Evolutionary conservation across 768 basidiomycete genomes (phyloP).

Genomic region (Amanita muscaria): DNA sequence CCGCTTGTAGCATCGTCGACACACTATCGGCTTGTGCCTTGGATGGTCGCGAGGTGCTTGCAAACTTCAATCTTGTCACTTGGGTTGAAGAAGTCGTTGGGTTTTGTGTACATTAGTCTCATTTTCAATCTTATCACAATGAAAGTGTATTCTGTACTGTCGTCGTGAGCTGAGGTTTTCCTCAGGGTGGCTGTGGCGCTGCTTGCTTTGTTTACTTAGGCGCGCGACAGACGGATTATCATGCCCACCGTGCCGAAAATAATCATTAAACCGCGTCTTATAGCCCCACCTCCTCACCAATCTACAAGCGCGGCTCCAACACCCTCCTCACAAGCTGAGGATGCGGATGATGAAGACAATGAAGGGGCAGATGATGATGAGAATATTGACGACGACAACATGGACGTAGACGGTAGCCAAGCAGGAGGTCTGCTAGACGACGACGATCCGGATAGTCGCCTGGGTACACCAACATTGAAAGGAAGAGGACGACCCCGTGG

Average conservation of each 20-base stretch:
- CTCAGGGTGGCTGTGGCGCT: no score
- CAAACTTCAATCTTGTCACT: not conserved
- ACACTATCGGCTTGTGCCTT: not conserved
- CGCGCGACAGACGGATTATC: conserved; percentile 3
- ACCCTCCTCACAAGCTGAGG: conserved; percentile 23
- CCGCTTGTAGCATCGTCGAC: not conserved
- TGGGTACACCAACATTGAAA: conserved; percentile 25
- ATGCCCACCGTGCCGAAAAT: conserved; percentile 33
- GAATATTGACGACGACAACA: conserved; percentile 22
- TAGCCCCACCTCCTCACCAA: conserved; percentile 18
- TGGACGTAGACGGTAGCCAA: conserved; percentile 27
- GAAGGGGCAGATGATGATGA: conserved; percentile 25
- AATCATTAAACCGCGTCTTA: conserved; percentile 36
- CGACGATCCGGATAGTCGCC: conserved; percentile 17
- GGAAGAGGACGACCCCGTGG: conserved; percentile 34
- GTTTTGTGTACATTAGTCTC: conserved; percentile 4
- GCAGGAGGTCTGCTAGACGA: conserved; percentile 23
- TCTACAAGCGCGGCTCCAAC: conserved; percentile 14
- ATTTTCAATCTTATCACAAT: not conserved
- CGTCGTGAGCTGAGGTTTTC: not conserved
- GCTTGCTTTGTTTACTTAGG: not conserved
- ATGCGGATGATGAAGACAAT: conserved; percentile 26
- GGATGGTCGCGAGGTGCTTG: conserved; percentile 4
- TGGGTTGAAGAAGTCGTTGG: conserved; percentile 1
- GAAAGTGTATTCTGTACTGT: not conserved